Evolutionary conservation across 345 rosid genomes (phyloP), one percentile per base, ranked within the genome.

Genomic region (Gynandropsis gynandra): DNA sequence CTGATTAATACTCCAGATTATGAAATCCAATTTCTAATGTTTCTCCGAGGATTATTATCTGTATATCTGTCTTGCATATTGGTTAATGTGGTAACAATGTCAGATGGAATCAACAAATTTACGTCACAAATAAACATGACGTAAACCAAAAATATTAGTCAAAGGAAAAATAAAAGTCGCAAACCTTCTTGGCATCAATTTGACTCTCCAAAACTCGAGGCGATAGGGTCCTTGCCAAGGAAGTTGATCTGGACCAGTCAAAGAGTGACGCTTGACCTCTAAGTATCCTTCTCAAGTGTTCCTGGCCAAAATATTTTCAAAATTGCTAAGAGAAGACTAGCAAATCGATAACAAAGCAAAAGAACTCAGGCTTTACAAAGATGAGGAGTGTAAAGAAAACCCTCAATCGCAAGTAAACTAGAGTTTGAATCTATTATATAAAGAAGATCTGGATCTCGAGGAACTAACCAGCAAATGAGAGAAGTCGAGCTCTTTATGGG

Each of bases 401-500:
- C 37, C 49, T 18, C 36, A 14, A 48, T 32, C 55, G 43, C 17
- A 2, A 50, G 5, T 4, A 50, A 10, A 43, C 16, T 35, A 18
- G 42, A 1, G 4, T 35, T 38, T 49, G 42, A 27, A 45, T 52
- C 39, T 31, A 45, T 46, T 12, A 51, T 17, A 43, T 17, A 29
- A 50, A 64, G 16, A 24, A 39, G 47, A 50, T 39, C 38, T 16
- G 24, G 46, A 12, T 58, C 50, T 45, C 8, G 49, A 57, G 51
- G 60, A 68, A 77, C 98, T 79, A 63, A 90, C 96, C 98, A 92
- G 81, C 54, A 87, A 63, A 69, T 92, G 95, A 40, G 98, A 82
- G 82, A 92, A 92, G 72, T 92, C 98, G 40, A 92, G 95, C 66
- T 90, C 98, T 81, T 92, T 92, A 81, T 92, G 76, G 18, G 93